Conservation (phyloP, 176 grass and related monocot genomes). For the Oryza punctata region DNA sequence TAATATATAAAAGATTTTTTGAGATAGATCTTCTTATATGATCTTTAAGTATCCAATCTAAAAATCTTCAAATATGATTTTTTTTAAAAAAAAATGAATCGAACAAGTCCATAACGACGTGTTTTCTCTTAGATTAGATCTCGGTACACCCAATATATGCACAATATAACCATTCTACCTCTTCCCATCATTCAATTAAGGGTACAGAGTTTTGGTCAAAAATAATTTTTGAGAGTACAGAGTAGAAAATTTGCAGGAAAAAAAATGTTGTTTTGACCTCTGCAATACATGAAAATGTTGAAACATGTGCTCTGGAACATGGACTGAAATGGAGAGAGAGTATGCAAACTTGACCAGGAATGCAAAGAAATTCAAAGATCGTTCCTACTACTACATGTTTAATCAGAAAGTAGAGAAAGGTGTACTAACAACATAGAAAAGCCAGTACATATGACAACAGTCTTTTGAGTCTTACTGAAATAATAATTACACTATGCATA, state of each 20-base stretch:
- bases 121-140: no score
- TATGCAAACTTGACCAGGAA: neutral
- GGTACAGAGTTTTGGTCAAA: neutral
- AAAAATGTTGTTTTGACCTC: neutral
- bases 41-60: no score
- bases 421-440: neutral
- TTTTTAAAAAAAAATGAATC: no score
- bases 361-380: neutral
- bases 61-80: no score
- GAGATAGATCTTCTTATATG: neutral
- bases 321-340: neutral
- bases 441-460: neutral
- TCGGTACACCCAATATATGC: no score
- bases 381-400: neutral
- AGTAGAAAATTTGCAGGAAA: neutral
- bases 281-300: neutral
- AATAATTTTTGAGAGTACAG: neutral
- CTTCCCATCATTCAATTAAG: neutral
- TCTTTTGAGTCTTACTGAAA: neutral
- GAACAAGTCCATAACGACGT: no score
- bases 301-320: neutral
- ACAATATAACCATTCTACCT: no score
- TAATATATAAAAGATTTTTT: no score
- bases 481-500: neutral
- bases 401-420: no score